Evolutionary conservation across 2,329 filamentous ascomycete species (phyloP).

Genomic region (Diplodia seriata): DNA sequence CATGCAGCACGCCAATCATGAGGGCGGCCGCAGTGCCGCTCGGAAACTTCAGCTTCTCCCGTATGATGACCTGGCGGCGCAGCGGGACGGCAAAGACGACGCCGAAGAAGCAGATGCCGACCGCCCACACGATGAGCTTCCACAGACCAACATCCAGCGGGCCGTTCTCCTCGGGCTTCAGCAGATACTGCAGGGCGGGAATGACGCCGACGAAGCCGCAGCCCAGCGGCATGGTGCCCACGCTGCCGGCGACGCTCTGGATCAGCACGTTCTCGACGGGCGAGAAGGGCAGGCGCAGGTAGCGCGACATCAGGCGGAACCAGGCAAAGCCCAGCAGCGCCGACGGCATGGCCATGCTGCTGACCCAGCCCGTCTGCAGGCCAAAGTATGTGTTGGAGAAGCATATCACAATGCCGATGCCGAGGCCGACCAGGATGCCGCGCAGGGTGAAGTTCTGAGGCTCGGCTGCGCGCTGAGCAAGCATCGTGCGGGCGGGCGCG

Average conservation of each 20-base stretch:
- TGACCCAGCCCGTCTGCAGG: slow-evolving; percentile 85
- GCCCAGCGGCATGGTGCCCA: slow-evolving; percentile 95
- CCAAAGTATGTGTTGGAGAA: slow-evolving; percentile 99
- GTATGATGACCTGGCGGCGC: slow-evolving; percentile 87
- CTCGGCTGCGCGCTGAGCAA: slow-evolving; percentile 40
- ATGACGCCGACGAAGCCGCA: slow-evolving; percentile 96
- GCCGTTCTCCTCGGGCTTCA: slow-evolving; percentile 78
- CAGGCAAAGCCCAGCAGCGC: slow-evolving; percentile 93
- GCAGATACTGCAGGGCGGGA: slow-evolving; percentile 86
- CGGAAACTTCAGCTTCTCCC: slow-evolving; percentile 91
- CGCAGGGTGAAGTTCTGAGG: slow-evolving; percentile 82
- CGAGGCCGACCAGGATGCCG: slow-evolving; percentile 77
- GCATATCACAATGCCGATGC: slow-evolving; percentile 88
- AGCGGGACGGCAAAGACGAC: slow-evolving; percentile 95
- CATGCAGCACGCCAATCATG: slow-evolving; percentile 89
- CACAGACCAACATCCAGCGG: slow-evolving; percentile 74
- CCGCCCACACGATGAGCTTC: slow-evolving; percentile 86
- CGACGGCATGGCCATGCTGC: slow-evolving; percentile 95
- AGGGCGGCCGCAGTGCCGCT: slow-evolving; percentile 95
- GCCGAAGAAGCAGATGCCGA: slow-evolving; percentile 95
- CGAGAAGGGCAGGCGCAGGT: slow-evolving; percentile 81
- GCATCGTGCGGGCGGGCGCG: slow-evolving; percentile 32
- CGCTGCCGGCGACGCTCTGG: slow-evolving; percentile 92
- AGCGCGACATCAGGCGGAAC: slow-evolving; percentile 78
- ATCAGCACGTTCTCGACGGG: slow-evolving; percentile 97